phyloP scores from a whole-genome alignment of 345 rosid genomes.

The Eucalyptus tenuipes region DNA sequence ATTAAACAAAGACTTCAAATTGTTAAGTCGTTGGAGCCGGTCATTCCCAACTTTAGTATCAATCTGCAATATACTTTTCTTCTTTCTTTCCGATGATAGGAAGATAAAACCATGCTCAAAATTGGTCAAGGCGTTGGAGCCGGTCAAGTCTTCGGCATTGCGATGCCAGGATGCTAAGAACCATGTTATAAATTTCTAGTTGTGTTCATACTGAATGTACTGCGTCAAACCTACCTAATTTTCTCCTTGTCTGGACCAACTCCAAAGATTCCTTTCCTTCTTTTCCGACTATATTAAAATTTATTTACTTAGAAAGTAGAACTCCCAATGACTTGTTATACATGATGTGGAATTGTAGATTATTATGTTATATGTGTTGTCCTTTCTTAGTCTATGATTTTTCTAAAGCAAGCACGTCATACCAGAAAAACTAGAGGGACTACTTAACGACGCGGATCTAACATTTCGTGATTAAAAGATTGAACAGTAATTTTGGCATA shows the following conservation, averaged over 20 bases:
- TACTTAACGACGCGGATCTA: not conserved
- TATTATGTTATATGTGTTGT: not conserved
- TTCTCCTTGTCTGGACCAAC: not conserved
- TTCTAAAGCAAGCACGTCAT: not conserved
- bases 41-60: not conserved
- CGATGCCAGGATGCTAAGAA: too few species aligned
- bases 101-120: too few species aligned
- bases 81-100: too few species aligned
- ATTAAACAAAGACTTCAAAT: not conserved
- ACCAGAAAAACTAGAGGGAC: not conserved
- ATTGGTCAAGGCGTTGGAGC: too few species aligned
- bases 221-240: too few species aligned
- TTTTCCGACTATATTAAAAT: not conserved
- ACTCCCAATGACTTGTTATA: not conserved
- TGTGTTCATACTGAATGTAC: too few species aligned
- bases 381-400: not conserved
- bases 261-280: not conserved
- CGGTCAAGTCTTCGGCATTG: too few species aligned
- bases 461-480: not conserved
- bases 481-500: not conserved
- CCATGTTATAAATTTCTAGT: too few species aligned
- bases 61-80: not conserved
- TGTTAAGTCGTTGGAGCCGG: not conserved
- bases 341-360: not conserved
- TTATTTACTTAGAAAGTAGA: not conserved